Conservation (phyloP, 768 basidiomycete genomes). For the Russula abietina region DNA sequence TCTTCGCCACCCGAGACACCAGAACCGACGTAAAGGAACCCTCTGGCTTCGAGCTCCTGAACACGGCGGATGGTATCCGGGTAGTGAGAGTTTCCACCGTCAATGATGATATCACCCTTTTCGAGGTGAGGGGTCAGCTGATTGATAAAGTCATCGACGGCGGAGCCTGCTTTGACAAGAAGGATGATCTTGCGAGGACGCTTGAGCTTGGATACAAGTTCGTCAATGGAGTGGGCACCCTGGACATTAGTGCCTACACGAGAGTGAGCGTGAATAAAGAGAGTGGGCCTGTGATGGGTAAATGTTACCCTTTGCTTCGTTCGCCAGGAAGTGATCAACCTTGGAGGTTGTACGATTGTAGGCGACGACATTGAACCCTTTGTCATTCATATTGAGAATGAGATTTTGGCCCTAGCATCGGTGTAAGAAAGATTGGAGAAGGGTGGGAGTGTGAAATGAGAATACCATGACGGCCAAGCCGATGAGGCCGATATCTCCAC, state of each 20-base stretch:
- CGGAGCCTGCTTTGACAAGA: conserved; percentile 95
- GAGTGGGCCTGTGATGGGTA: conserved; percentile 28
- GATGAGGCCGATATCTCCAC: conserved; percentile 97
- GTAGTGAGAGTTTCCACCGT: conserved; percentile 99
- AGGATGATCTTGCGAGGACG: conserved; percentile 94
- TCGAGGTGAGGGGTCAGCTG: conserved; percentile 89
- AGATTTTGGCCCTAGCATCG: conserved; percentile 80
- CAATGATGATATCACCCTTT: conserved; percentile 96
- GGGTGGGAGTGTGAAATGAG: conserved; percentile 21
- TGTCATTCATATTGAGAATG: conserved; percentile 99
- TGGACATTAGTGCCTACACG: conserved; percentile 83
- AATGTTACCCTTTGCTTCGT: conserved; percentile 91
- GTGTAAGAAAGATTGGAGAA: conserved; percentile 21
- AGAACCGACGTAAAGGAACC: conserved; percentile 93
- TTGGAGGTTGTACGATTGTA: conserved; percentile 97
- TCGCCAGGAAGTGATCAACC: conserved; percentile 90
- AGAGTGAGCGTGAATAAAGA: conserved; percentile 22
- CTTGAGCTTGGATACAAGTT: conserved; percentile 90
- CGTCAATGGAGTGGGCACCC: conserved; percentile 90
- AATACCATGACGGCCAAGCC: conserved; percentile 96
- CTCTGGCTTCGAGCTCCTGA: conserved; percentile 89
- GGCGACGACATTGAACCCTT: conserved; percentile 94
- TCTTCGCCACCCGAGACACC: conserved; percentile 99
- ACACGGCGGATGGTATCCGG: conserved; percentile 96
- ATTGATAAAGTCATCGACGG: conserved; percentile 92